Percentiles rank a stretch among this genome's conserved stretches.
Evolutionary conservation across 306 rosid species (phyloP).

Genomic region (Sicyos edulis): DNA sequence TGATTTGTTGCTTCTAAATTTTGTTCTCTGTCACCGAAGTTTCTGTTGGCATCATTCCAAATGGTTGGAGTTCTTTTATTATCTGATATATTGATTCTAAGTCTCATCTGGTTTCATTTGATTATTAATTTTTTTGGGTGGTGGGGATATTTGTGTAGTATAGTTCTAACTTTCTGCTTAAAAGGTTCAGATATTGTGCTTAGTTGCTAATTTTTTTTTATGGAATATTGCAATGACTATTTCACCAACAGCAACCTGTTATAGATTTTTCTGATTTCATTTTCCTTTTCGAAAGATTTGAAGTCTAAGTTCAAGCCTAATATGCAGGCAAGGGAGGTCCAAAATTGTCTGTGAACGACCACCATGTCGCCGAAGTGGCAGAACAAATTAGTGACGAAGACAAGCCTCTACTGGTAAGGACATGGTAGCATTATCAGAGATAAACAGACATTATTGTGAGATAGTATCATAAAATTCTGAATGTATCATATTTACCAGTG

Average conservation of each 20-base stretch:
- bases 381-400: slow-evolving; percentile 30
- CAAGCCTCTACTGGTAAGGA: slow-evolving; percentile 44
- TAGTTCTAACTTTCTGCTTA: background rate
- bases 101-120: background rate
- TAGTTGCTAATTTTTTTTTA: background rate
- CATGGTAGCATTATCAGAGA: slow-evolving; percentile 14
- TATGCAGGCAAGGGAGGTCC: slow-evolving; percentile 29
- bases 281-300: background rate
- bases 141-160: background rate
- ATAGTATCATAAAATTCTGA: slow-evolving; percentile 2
- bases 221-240: background rate
- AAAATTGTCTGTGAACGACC: slow-evolving; percentile 8
- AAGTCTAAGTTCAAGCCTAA: background rate
- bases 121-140: background rate
- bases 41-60: background rate
- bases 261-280: background rate
- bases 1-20: background rate
- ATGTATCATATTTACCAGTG: slow-evolving; percentile 35
- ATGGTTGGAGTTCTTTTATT: background rate
- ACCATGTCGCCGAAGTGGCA: slow-evolving; percentile 24
- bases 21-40: background rate
- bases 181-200: background rate
- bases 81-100: background rate
- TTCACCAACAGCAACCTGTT: background rate
- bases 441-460: background rate